phyloP scores from a whole-genome alignment of 371 early-diverging fungal genomes.

The Batrachochytrium dendrobatidis region DNA sequence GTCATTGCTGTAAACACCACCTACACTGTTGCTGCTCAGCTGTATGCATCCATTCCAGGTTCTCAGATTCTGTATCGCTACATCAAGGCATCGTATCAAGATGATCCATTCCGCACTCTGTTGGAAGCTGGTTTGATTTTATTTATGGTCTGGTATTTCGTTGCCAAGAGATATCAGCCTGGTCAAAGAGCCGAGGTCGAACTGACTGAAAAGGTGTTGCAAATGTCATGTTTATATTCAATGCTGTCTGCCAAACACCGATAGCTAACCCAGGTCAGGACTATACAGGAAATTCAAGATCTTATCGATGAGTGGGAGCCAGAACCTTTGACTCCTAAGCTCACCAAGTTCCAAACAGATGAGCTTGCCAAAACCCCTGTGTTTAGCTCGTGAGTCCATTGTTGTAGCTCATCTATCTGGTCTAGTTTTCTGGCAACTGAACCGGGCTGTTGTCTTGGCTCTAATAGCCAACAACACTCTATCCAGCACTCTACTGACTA shows the following conservation, averaged over 20 bases:
- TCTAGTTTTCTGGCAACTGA: not conserved
- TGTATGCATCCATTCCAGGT: slow-evolving; percentile 60
- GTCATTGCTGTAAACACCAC: slow-evolving; percentile 41
- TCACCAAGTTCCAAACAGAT: slow-evolving; percentile 62
- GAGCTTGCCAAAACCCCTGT: slow-evolving; percentile 74
- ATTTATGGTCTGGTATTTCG: slow-evolving; percentile 85
- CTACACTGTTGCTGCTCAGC: slow-evolving; percentile 26
- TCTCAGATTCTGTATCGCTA: slow-evolving; percentile 69
- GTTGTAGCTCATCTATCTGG: too few species aligned
- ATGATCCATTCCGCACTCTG: slow-evolving; percentile 89
- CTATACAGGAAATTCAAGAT: slow-evolving; percentile 79
- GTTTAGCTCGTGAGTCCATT: slow-evolving; percentile 53
- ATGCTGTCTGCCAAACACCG: not conserved
- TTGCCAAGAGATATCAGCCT: slow-evolving; percentile 76
- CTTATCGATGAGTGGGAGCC: slow-evolving; percentile 95
- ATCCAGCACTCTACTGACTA: too few species aligned
- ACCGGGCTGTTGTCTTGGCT: too few species aligned
- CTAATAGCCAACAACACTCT: too few species aligned
- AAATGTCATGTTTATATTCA: not conserved
- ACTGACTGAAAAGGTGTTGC: slow-evolving; percentile 71
- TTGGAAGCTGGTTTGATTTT: slow-evolving; percentile 80
- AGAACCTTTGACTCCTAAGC: slow-evolving; percentile 81
- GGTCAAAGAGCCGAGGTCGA: slow-evolving; percentile 71
- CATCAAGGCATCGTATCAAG: slow-evolving; percentile 80
- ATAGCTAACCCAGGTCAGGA: not conserved